Percentiles rank a stretch among this genome's conserved stretches.
phyloP scores from a whole-genome alignment of 2,329 filamentous ascomycete genomes.

The Colletotrichum scovillei region DNA sequence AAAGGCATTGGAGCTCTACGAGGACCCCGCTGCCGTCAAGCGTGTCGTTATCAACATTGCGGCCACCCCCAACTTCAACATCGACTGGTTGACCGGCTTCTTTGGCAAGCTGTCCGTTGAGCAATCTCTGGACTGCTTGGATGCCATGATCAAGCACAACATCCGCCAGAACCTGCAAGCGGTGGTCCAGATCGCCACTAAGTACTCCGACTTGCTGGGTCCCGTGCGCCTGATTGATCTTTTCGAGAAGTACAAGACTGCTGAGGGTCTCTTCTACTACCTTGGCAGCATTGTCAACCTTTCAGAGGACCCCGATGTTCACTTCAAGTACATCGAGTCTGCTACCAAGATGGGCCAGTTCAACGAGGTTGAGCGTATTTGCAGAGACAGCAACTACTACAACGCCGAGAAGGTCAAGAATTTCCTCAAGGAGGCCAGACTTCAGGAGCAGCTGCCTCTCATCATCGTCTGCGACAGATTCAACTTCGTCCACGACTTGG shows the following conservation, averaged over 20 bases:
- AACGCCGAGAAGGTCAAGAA: conserved; percentile 98
- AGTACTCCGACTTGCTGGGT: conserved; percentile 95
- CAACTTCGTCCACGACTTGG: conserved; percentile 97
- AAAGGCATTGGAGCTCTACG: conserved; percentile 93
- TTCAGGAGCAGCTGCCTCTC: conserved; percentile 92
- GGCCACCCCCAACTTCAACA: conserved; percentile 84
- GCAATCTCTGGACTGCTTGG: conserved; percentile 91
- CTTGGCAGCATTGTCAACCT: conserved; percentile 98
- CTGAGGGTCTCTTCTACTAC: conserved; percentile 98
- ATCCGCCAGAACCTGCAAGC: conserved; percentile 97
- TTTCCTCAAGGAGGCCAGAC: conserved; percentile 95
- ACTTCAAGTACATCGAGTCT: conserved; percentile 99
- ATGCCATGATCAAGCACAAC: conserved; percentile 96
- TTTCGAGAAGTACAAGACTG: conserved; percentile 97
- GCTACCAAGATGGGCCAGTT: conserved; percentile 94
- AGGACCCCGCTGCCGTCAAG: conserved; percentile 91
- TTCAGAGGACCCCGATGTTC: conserved; percentile 93
- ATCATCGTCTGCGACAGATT: conserved; percentile 99
- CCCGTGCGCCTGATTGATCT: conserved; percentile 90
- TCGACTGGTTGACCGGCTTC: conserved; percentile 92
- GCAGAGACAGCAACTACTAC: conserved; percentile 90
- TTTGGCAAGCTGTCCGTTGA: conserved; percentile 96
- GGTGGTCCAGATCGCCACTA: conserved; percentile 95
- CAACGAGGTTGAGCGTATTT: conserved; percentile 96
- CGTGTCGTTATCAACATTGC: conserved; percentile 87